These are phyloP conservation scores for Triangularia verruculosa DNA, from an alignment of 2,329 filamentous ascomycete genomes.

Conservation along the genomic window DNA sequence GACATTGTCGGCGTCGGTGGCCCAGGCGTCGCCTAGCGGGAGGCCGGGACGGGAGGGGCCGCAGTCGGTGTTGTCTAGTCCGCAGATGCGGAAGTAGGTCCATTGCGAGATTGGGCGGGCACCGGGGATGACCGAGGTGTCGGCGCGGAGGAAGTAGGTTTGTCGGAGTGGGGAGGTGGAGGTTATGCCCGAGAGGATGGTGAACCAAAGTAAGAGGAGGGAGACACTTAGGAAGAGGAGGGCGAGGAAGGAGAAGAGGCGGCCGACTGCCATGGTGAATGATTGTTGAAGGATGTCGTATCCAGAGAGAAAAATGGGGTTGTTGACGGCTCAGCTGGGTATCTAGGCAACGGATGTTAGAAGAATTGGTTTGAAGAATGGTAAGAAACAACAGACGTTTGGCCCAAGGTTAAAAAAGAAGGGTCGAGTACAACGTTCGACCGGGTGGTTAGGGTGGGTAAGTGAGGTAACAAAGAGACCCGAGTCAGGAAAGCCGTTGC, in stretches of 20 bases:
- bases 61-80: slow-evolving; percentile 62
- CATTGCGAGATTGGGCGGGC: slow-evolving; percentile 71
- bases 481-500: neutral
- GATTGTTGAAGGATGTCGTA: neutral
- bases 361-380: neutral
- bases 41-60: slow-evolving; percentile 58
- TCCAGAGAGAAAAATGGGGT: too few species aligned
- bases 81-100: slow-evolving; percentile 88
- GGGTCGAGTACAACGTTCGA: neutral
- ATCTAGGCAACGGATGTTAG: too few species aligned
- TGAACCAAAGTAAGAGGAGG: slow-evolving; percentile 55
- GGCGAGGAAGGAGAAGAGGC: slow-evolving; percentile 40
- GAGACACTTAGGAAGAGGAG: slow-evolving; percentile 50
- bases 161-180: slow-evolving; percentile 57
- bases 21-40: slow-evolving; percentile 70
- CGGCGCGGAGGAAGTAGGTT: slow-evolving; percentile 82
- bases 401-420: neutral
- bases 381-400: neutral
- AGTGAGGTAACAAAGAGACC: neutral
- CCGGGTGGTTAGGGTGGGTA: neutral
- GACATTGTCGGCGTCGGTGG: slow-evolving; percentile 42
- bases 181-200: slow-evolving; percentile 56
- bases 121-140: slow-evolving; percentile 69
- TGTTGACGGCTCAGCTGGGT: too few species aligned
- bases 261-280: neutral